Percentiles rank a stretch among this genome's conserved stretches.
phyloP scores from a whole-genome alignment of 2,329 filamentous ascomycete genomes.

The Meredithiella fracta region DNA sequence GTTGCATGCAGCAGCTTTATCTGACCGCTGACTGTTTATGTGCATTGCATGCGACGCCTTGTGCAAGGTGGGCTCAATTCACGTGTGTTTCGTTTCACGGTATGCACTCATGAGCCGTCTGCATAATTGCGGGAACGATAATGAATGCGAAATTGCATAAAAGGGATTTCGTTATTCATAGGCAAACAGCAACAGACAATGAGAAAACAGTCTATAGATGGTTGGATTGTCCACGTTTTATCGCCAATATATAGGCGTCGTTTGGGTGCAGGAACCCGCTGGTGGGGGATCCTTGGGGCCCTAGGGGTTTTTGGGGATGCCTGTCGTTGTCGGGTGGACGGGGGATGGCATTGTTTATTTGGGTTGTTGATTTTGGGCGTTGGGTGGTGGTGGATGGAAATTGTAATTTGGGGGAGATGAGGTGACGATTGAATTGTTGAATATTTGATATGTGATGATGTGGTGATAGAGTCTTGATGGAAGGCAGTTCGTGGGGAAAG shows the following conservation, averaged over 20 bases:
- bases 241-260: neutral
- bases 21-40: neutral
- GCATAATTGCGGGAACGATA: neutral
- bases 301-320: too few species aligned
- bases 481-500: too few species aligned
- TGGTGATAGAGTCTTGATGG: too few species aligned
- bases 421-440: too few species aligned
- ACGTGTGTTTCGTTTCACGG: neutral
- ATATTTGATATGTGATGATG: too few species aligned
- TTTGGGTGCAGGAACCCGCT: constrained; percentile 1
- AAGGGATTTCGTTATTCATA: neutral
- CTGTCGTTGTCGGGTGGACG: neutral
- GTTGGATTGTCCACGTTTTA: neutral
- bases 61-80: neutral
- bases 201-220: too few species aligned
- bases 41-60: neutral
- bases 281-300: constrained; percentile 7
- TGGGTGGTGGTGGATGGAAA: too few species aligned
- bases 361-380: too few species aligned
- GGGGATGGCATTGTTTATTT: too few species aligned
- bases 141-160: neutral
- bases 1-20: neutral
- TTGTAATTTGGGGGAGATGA: too few species aligned
- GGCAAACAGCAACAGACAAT: too few species aligned
- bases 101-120: neutral